Evolutionary conservation across 2,329 filamentous ascomycete species (phyloP).

Genomic region (Sarocladium oryzae): DNA sequence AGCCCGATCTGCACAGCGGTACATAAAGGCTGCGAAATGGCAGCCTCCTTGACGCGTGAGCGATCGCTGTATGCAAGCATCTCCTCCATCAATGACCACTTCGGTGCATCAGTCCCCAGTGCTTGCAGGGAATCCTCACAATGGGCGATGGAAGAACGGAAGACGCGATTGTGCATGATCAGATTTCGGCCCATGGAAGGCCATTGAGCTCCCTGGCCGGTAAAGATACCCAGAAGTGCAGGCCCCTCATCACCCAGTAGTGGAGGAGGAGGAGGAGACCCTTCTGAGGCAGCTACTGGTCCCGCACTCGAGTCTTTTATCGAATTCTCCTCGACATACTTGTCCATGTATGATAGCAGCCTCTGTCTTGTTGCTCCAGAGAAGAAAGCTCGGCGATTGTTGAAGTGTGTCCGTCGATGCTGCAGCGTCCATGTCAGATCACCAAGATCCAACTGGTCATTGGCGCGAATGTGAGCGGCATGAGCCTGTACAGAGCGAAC

Average conservation of each 20-base stretch:
- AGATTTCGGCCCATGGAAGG: slow-evolving; percentile 35
- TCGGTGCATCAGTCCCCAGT: slow-evolving; percentile 23
- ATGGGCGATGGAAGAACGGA: slow-evolving; percentile 32
- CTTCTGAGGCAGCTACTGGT: too few relatives aligned
- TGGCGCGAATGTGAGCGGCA: neutral
- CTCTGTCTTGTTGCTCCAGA: neutral
- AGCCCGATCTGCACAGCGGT: slow-evolving; percentile 37
- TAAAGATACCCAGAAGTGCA: slow-evolving; percentile 32
- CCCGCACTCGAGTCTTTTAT: slow-evolving; percentile 20
- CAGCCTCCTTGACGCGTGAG: slow-evolving; percentile 25
- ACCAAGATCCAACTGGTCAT: neutral
- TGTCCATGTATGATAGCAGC: slow-evolving; percentile 17
- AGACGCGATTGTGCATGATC: slow-evolving; percentile 29
- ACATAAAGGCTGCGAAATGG: slow-evolving; percentile 34
- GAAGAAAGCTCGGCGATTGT: neutral
- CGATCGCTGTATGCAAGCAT: slow-evolving; percentile 20
- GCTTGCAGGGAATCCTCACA: slow-evolving; percentile 20
- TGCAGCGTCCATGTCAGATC: neutral
- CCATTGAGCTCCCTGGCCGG: slow-evolving; percentile 37
- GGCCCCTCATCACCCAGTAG: slow-evolving; percentile 19
- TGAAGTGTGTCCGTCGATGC: neutral
- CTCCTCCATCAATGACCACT: slow-evolving; percentile 30
- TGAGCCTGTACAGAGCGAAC: neutral
- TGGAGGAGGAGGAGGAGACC: too few relatives aligned
- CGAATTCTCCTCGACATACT: slow-evolving; percentile 22